Evolutionary conservation across 495 filamentous ascomycete species (phyloP), one percentile per base, ranked within the genome.

Genomic region (Penicillium cosmopolitanum): DNA sequence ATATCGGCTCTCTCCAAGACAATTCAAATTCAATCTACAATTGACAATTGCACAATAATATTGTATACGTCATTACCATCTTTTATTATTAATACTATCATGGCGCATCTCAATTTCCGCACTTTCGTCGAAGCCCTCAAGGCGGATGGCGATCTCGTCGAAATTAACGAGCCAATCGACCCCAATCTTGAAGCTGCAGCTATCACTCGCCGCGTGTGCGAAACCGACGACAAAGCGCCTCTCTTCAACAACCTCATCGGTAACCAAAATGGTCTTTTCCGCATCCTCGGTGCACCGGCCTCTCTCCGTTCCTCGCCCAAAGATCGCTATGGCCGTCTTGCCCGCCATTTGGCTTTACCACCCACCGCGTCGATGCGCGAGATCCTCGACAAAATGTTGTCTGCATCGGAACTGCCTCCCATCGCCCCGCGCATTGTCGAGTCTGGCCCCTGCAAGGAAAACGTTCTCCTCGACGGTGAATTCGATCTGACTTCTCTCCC

Each of bases 241-340:
- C 64, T 79, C 11, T 77, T 79, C 67, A 73, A 77, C 56, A 77
- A 79, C 42, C 34, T 76, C n/a, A 73, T 67, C 11, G 76, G 75
- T 0, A 56, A 59, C 10, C 55, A 72, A 18, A 51, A 75, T 40
- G 76, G 74, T 23, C 62, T 78, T 1, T 77, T 72, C 53, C 71
- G 77, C 9, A 73, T 76, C 25, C 65, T 79, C 5, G 75, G 77
- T 21, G 70, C 69, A 1, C 70, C 75, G 0, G 73, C 51, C 1
- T 66, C 63, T 5, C 58, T 76, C 3, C 62, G 72, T 1, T 66
- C 64, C 7, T 60, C 57, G 18, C 25, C 63, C 16, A 59, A 62
- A 25, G 57, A 71, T n/a, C 64, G 64, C 2, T 76, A 70, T 43
- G 70, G 73, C 19, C 71, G 77, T 15, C 55, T 79, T 1, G 75